These are phyloP conservation scores for Sordariomycetes sp. DNA, from an alignment of 2,329 filamentous ascomycete genomes.

Conservation along the genomic window DNA sequence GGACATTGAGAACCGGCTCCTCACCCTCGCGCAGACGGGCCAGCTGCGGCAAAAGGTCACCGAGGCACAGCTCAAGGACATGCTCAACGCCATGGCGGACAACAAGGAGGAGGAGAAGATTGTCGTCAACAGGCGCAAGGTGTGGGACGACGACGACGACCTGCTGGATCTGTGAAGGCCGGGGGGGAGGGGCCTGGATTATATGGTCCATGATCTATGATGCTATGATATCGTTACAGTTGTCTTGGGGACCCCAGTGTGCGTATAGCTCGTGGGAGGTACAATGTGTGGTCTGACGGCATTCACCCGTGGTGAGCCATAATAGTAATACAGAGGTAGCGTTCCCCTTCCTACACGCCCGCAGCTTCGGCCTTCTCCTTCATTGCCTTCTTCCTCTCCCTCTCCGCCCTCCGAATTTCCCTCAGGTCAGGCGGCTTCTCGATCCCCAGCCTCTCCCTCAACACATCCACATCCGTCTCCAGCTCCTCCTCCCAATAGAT, in stretches of 20 bases:
- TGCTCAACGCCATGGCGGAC: constrained; percentile 75
- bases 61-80: constrained; percentile 85
- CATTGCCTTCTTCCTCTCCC: constrained; percentile 49
- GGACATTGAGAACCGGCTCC: constrained; percentile 84
- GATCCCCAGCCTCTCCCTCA: constrained; percentile 66
- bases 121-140: constrained; percentile 72
- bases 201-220: constrained; percentile 14
- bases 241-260: not conserved
- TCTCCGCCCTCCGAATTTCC: constrained; percentile 57
- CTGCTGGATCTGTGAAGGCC: constrained; percentile 42
- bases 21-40: constrained; percentile 78
- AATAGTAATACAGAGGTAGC: not conserved
- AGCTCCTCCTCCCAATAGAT: constrained; percentile 97
- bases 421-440: constrained; percentile 82
- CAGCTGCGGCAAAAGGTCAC: constrained; percentile 81
- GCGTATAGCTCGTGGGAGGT: not conserved
- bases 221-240: not conserved
- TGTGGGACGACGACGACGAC: constrained; percentile 69
- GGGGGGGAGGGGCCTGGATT: too few species aligned
- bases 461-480: constrained; percentile 64
- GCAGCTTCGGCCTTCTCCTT: constrained; percentile 32
- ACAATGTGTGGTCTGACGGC: not conserved
- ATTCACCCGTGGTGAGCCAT: not conserved
- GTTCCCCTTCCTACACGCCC: not conserved
- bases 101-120: constrained; percentile 71